Conservation (phyloP, 495 filamentous ascomycete genomes). For the Penicillium paradoxum region DNA sequence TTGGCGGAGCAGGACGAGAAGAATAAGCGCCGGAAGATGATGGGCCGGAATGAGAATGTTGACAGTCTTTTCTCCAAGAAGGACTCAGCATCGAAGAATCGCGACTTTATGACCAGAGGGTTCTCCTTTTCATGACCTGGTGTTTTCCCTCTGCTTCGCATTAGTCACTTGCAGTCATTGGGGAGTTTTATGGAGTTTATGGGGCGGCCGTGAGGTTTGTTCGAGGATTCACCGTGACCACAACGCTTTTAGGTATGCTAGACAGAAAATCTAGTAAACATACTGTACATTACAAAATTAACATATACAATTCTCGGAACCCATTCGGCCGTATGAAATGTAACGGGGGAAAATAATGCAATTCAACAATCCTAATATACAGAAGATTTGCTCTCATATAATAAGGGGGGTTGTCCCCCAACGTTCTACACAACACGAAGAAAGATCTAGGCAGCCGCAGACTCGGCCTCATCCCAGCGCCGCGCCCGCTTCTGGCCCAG, state of each 20-base stretch:
- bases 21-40: conserved; percentile 73
- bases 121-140: conserved; percentile 70
- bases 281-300: conserved; percentile 13
- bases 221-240: background rate
- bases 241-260: background rate
- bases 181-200: conserved; percentile 8
- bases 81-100: conserved; percentile 47
- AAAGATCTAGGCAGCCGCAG: background rate
- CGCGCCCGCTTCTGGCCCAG: background rate
- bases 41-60: conserved; percentile 59
- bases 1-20: conserved; percentile 77
- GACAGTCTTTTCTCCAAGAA: conserved; percentile 63
- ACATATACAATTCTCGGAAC: conserved; percentile 23
- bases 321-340: background rate
- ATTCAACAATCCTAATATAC: conserved; percentile 28
- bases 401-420: conserved; percentile 3
- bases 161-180: background rate
- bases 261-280: conserved; percentile 21
- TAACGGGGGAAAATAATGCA: conserved; percentile 11
- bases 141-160: conserved; percentile 17
- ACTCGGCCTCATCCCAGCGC: background rate
- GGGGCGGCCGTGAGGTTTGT: conserved; percentile 2
- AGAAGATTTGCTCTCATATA: conserved; percentile 19
- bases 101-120: conserved; percentile 76
- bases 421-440: conserved; percentile 12